phyloP scores from a whole-genome alignment of 169 alveolate species.

The Ichthyophthirius multifiliis region DNA sequence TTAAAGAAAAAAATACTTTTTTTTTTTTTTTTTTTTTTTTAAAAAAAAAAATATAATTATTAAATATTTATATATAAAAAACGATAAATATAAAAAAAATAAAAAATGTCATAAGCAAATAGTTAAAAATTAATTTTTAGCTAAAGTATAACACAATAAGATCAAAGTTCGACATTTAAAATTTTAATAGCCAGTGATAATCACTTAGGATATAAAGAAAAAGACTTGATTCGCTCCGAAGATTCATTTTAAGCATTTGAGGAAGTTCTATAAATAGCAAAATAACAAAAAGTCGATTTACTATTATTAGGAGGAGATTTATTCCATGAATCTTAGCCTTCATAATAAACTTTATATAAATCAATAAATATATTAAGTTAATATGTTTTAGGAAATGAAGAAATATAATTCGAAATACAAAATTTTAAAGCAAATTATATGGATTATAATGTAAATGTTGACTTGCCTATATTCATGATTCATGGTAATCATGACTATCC shows the following conservation, averaged over 20 bases:
- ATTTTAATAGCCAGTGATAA: constrained; percentile 93
- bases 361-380: constrained; percentile 68
- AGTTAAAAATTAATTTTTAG: too few relatives aligned
- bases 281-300: constrained; percentile 86
- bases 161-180: too few relatives aligned
- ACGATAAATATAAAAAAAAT: too few relatives aligned
- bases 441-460: constrained; percentile 57
- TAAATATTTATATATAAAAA: too few relatives aligned
- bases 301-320: constrained; percentile 95
- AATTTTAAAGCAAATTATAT: constrained; percentile 81
- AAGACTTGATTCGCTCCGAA: constrained; percentile 76
- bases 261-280: constrained; percentile 91
- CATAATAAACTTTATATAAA: constrained; percentile 83
- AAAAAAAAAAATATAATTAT: too few relatives aligned
- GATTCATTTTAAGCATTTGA: constrained; percentile 93
- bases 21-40: too few relatives aligned
- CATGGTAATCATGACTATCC: constrained; percentile 93
- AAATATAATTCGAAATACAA: constrained; percentile 33
- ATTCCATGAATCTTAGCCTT: constrained; percentile 93
- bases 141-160: too few relatives aligned
- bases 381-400: constrained; percentile 70
- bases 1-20: too few relatives aligned
- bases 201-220: constrained; percentile 94
- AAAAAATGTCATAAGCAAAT: too few relatives aligned
- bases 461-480: constrained; percentile 80